These are phyloP conservation scores for Castanopsis chinensis DNA, from an alignment of 306 rosid genomes.

Conservation along the genomic window DNA sequence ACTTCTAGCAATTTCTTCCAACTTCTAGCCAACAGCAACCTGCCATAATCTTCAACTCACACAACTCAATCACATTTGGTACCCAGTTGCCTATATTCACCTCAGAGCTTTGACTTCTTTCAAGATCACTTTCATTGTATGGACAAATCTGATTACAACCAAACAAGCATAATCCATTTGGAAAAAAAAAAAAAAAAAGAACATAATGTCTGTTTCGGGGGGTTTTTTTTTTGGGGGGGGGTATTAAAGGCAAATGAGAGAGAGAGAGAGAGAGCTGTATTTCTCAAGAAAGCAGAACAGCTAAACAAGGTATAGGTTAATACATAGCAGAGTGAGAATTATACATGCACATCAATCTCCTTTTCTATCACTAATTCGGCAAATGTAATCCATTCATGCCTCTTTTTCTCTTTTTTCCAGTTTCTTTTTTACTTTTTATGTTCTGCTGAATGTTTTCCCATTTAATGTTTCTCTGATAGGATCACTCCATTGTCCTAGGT, in stretches of 20 bases:
- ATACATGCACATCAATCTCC: slow-evolving; percentile 52
- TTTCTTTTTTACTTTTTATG: slow-evolving; percentile 25
- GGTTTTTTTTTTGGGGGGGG: background rate
- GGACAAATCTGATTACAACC: no score
- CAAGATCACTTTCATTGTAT: no score
- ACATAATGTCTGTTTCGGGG: background rate
- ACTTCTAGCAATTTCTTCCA: no score
- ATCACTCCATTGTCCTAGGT: slow-evolving; percentile 89
- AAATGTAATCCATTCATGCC: slow-evolving; percentile 43
- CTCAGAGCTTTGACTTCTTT: no score
- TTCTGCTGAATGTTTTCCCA: slow-evolving; percentile 28
- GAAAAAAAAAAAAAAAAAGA: no score
- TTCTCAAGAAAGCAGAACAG: background rate
- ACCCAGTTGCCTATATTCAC: no score
- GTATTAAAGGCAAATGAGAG: no score
- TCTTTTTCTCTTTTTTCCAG: slow-evolving; percentile 29
- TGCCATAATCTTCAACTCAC: no score
- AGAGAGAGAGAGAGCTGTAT: background rate
- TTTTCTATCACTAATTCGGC: slow-evolving; percentile 45
- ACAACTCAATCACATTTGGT: no score
- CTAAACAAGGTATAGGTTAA: background rate
- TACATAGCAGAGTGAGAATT: slow-evolving; percentile 2
- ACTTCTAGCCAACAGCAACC: no score
- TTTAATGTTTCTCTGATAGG: slow-evolving; percentile 21
- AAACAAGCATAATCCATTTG: no score